Conservation (phyloP, 495 filamentous ascomycete species). For the Hypoxylon cercidicola region DNA sequence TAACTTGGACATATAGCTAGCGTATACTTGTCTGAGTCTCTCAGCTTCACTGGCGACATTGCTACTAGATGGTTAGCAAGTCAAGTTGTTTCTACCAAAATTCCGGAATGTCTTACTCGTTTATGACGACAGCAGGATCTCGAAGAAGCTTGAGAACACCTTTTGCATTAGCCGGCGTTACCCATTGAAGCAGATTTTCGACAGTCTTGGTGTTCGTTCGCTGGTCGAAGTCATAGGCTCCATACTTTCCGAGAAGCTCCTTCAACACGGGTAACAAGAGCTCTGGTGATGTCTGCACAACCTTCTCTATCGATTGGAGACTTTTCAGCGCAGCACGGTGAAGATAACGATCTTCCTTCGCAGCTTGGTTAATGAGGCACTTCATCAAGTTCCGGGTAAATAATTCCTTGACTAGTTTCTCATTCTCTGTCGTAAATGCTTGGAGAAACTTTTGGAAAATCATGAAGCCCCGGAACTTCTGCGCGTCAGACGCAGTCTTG, state of each 20-base stretch:
- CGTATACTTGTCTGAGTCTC: conserved; percentile 59
- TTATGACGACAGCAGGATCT: conserved; percentile 46
- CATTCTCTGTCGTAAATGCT: conserved; percentile 49
- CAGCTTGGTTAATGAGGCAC: conserved; percentile 85
- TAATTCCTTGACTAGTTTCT: conserved; percentile 50
- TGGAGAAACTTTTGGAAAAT: conserved; percentile 79
- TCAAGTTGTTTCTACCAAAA: background rate
- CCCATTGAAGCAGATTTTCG: conserved; percentile 74
- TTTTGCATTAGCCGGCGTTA: conserved; percentile 63
- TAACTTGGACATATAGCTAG: conserved; percentile 64
- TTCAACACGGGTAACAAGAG: conserved; percentile 68
- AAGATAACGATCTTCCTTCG: conserved; percentile 84
- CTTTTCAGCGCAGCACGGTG: conserved; percentile 81
- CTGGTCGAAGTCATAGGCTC: conserved; percentile 83
- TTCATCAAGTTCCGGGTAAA: conserved; percentile 87
- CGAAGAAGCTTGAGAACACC: conserved; percentile 55
- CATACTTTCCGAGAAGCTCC: conserved; percentile 73
- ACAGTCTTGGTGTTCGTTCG: conserved; percentile 89
- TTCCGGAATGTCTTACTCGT: conserved; percentile 39
- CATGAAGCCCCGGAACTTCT: conserved; percentile 90
- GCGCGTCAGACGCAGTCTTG: conserved; percentile 79
- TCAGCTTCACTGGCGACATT: conserved; percentile 48
- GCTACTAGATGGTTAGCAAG: conserved; percentile 33
- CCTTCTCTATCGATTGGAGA: conserved; percentile 71
- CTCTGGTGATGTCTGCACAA: conserved; percentile 71